Percentiles rank a stretch among this genome's conserved stretches.
phyloP scores from a whole-genome alignment of 1,284 basidiomycete genomes.

The Austropuccinia psidii region DNA sequence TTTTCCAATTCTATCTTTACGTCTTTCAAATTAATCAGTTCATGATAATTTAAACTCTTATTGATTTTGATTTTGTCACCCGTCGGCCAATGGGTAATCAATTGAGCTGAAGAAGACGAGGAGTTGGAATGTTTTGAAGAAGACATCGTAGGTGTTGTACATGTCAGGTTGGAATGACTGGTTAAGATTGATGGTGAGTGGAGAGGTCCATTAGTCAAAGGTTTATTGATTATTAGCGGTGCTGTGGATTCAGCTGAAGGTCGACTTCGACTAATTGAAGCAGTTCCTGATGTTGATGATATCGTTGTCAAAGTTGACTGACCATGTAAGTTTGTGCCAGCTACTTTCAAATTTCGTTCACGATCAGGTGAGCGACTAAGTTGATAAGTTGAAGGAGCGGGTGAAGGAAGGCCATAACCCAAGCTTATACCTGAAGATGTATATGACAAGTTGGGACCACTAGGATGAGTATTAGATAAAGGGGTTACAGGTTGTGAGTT shows the following conservation, averaged over 20 bases:
- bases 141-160: background rate
- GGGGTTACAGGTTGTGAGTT: background rate
- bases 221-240: background rate
- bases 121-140: background rate
- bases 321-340: background rate
- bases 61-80: slow-evolving; percentile 7
- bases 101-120: background rate
- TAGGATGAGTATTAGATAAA: background rate
- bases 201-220: background rate
- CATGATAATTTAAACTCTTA: slow-evolving; percentile 2
- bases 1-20: slow-evolving; percentile 11
- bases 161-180: background rate
- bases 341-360: background rate
- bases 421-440: background rate
- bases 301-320: background rate
- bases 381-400: background rate
- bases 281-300: background rate
- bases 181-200: background rate
- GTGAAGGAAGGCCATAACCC: background rate
- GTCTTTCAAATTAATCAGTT: background rate
- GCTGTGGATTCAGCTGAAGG: background rate
- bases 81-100: slow-evolving; percentile 8
- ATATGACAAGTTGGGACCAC: background rate
- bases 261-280: background rate
- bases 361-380: slow-evolving; percentile 4